Evolutionary conservation across 371 early-diverging fungal species (phyloP).

Genomic region (Mucor racemosus): DNA sequence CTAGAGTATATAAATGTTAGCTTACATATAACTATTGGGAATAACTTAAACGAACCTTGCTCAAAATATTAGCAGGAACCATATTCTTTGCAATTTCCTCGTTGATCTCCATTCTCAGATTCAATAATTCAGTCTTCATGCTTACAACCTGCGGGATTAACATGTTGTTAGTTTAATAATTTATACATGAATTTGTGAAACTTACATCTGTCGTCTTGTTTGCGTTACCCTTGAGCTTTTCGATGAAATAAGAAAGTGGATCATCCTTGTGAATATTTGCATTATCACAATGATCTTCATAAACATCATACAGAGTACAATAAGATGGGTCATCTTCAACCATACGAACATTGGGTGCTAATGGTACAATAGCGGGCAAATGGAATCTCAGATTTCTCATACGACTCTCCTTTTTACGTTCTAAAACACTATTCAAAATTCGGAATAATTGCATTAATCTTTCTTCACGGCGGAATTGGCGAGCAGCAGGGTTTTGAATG

Average conservation of each 20-base stretch:
- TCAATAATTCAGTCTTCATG: constrained; percentile 71
- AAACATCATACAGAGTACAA: constrained; percentile 83
- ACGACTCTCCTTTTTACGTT: constrained; percentile 77
- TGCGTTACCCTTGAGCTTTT: constrained; percentile 59
- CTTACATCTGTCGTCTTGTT: constrained; percentile 46
- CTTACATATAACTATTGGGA: neutral
- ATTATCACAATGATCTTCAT: constrained; percentile 78
- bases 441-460: constrained; percentile 91
- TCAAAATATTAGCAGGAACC: constrained; percentile 83
- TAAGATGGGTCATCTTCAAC: constrained; percentile 90
- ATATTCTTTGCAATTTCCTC: constrained; percentile 76
- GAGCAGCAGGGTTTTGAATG: constrained; percentile 89
- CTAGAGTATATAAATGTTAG: constrained; percentile 26
- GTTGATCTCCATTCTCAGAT: constrained; percentile 80
- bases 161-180: neutral
- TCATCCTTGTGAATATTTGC: constrained; percentile 79
- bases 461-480: constrained; percentile 91
- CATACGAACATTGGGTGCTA: constrained; percentile 91
- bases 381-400: constrained; percentile 85
- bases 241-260: constrained; percentile 74
- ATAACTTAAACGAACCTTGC: constrained; percentile 49
- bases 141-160: constrained; percentile 20
- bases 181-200: neutral
- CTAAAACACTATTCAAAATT: constrained; percentile 84
- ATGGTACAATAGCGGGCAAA: constrained; percentile 87